Percentiles rank a stretch among this genome's conserved stretches.
Conservation (phyloP, 805 yeast species). For the Candida khao-thaluensis region DNA sequence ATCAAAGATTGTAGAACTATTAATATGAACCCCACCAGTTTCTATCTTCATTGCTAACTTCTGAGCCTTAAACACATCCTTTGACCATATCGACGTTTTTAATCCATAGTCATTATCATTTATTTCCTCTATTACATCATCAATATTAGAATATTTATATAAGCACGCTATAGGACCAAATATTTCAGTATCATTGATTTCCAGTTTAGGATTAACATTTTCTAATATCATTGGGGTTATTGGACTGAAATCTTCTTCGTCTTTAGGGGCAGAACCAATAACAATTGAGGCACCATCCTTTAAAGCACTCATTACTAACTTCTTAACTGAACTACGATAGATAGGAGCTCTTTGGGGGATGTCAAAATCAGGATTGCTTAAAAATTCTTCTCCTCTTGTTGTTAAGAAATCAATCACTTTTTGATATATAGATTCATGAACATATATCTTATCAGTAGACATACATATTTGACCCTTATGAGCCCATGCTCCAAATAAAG, state of each 20-base stretch:
- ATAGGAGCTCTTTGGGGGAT: constrained; percentile 30
- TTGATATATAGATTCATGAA: constrained; percentile 36
- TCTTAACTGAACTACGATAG: constrained; percentile 21
- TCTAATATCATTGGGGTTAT: constrained; percentile 31
- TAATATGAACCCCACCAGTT: constrained; percentile 42
- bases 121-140: constrained; percentile 20
- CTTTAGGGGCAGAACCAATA: constrained; percentile 17
- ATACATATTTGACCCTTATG: constrained; percentile 51
- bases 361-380: constrained; percentile 19
- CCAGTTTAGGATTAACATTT: constrained; percentile 30
- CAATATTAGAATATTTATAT: constrained; percentile 20
- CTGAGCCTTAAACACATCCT: constrained; percentile 32
- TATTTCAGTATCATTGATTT: constrained; percentile 30
- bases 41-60: constrained; percentile 33
- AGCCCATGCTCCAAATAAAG: constrained; percentile 37
- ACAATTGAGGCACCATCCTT: constrained; percentile 36
- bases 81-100: constrained; percentile 44
- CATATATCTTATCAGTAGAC: constrained; percentile 40
- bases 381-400: constrained; percentile 16
- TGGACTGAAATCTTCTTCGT: neutral
- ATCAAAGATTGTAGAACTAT: constrained; percentile 32
- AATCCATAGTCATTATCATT: constrained; percentile 36
- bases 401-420: constrained; percentile 22
- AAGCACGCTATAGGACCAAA: constrained; percentile 46
- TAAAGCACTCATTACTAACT: constrained; percentile 36